Evolutionary conservation across 176 grass and related monocot species (phyloP).

Genomic region (Miscanthus lutarioriparius): DNA sequence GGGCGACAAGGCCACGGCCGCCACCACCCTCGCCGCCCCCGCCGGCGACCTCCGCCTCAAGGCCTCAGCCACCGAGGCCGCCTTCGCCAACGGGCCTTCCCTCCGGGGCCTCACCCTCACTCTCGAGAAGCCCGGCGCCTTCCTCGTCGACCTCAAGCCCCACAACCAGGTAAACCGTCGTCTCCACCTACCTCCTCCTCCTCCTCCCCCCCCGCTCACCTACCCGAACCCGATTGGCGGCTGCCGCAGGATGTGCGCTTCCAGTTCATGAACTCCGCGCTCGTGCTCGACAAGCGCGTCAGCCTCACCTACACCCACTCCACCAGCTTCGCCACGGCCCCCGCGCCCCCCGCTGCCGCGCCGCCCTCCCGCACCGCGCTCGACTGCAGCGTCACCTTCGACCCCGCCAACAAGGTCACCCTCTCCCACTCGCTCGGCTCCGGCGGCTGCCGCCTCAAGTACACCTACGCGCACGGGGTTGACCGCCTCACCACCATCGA

Average conservation of each 20-base stretch:
- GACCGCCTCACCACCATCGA: constrained; percentile 69
- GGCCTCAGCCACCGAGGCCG: constrained; percentile 75
- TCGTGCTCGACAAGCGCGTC: constrained; percentile 70
- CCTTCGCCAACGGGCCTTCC: constrained; percentile 72
- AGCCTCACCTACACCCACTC: constrained; percentile 81
- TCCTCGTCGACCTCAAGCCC: constrained; percentile 77
- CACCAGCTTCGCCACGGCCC: not conserved
- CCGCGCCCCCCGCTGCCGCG: not conserved
- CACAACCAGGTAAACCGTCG: constrained; percentile 38
- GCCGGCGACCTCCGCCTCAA: constrained; percentile 69
- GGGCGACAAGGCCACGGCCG: constrained; percentile 59
- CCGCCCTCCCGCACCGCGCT: constrained; percentile 49
- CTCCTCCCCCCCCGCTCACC: not conserved
- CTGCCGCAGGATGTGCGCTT: constrained; percentile 69
- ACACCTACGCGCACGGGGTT: constrained; percentile 68
- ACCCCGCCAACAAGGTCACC: constrained; percentile 75
- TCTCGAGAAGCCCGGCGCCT: constrained; percentile 85
- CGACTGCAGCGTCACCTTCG: constrained; percentile 62
- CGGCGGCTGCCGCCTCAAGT: constrained; percentile 69
- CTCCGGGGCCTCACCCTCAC: constrained; percentile 71
- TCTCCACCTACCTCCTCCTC: not conserved
- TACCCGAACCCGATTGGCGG: too few species aligned
- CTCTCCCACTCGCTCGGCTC: constrained; percentile 62
- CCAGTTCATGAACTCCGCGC: constrained; percentile 87
- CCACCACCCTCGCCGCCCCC: constrained; percentile 41